Percentiles rank a stretch among this genome's conserved stretches.
Evolutionary conservation across 2,329 filamentous ascomycete genomes (phyloP).

Genomic region (Diaporthe sp.): DNA sequence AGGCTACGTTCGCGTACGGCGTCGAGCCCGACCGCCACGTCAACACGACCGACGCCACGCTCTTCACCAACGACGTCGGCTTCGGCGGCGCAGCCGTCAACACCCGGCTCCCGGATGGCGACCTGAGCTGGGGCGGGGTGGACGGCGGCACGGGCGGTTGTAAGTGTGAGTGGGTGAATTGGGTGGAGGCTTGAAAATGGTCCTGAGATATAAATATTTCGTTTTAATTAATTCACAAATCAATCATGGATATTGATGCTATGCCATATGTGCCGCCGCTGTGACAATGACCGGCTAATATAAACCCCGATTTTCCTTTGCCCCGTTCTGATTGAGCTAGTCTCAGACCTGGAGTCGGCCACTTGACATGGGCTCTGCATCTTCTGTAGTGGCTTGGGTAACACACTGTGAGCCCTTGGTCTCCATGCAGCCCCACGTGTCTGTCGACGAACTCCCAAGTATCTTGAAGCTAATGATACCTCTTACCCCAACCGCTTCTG

Average conservation of each 20-base stretch:
- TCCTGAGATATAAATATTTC: neutral
- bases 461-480: neutral
- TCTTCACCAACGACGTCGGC: constrained; percentile 61
- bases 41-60: constrained; percentile 52
- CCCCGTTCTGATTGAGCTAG: neutral
- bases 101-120: constrained; percentile 50
- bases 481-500: neutral
- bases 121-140: constrained; percentile 65
- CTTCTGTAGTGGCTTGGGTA: neutral
- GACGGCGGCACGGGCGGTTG: constrained; percentile 74
- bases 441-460: neutral
- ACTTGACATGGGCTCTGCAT: neutral
- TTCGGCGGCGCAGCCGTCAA: constrained; percentile 66
- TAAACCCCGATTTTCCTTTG: neutral
- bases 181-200: constrained; percentile 39
- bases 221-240: constrained; percentile 3
- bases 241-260: neutral
- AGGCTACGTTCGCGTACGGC: constrained; percentile 65
- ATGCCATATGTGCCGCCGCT: neutral
- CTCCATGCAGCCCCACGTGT: neutral
- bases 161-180: constrained; percentile 71
- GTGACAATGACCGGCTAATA: constrained; percentile 9
- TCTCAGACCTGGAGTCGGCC: neutral
- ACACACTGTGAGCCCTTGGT: neutral
- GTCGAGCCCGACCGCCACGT: constrained; percentile 60